Percentiles rank a stretch among this genome's conserved stretches.
Evolutionary conservation across 805 yeast species (phyloP).

Genomic region (Myxozyma geophila): DNA sequence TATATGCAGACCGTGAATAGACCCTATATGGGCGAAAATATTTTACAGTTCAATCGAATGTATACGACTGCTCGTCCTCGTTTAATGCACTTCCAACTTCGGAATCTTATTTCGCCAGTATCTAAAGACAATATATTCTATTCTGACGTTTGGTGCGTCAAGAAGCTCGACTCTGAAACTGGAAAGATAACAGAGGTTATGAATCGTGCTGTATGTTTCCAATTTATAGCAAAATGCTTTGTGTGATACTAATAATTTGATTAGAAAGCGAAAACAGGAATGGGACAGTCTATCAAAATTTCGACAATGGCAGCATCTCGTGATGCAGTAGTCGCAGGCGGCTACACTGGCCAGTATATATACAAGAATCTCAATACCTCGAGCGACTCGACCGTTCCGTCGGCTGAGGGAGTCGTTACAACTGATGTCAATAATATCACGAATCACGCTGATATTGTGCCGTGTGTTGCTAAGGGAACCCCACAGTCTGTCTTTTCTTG

Average conservation of each 20-base stretch:
- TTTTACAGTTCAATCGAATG: conserved; percentile 18
- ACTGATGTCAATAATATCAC: conserved; percentile 56
- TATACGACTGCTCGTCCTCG: conserved; percentile 50
- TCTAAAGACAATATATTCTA: conserved; percentile 40
- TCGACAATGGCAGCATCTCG: conserved; percentile 55
- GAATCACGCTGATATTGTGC: conserved; percentile 52
- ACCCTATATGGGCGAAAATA: conserved; percentile 24
- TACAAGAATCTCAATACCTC: conserved; percentile 45
- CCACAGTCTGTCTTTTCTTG: conserved; percentile 53
- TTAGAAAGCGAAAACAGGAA: conserved; percentile 31
- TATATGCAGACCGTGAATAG: conserved; percentile 11
- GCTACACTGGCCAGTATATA: conserved; percentile 58
- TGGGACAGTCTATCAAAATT: conserved; percentile 45
- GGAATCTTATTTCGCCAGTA: conserved; percentile 55
- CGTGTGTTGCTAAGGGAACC: conserved; percentile 21
- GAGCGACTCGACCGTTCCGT: conserved; percentile 14
- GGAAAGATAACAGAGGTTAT: conserved; percentile 35
- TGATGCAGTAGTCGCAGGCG: conserved; percentile 55
- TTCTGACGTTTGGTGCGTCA: conserved; percentile 41
- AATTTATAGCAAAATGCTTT: conserved; percentile 21
- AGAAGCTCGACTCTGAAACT: conserved; percentile 40
- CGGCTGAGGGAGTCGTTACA: conserved; percentile 50
- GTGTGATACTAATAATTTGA: not conserved
- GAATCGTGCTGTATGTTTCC: conserved; percentile 15
- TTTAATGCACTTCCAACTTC: conserved; percentile 61